Base-by-base conservation (phyloP, 371 early-diverging fungal genomes). In the Zychaea mexicana region DNA sequence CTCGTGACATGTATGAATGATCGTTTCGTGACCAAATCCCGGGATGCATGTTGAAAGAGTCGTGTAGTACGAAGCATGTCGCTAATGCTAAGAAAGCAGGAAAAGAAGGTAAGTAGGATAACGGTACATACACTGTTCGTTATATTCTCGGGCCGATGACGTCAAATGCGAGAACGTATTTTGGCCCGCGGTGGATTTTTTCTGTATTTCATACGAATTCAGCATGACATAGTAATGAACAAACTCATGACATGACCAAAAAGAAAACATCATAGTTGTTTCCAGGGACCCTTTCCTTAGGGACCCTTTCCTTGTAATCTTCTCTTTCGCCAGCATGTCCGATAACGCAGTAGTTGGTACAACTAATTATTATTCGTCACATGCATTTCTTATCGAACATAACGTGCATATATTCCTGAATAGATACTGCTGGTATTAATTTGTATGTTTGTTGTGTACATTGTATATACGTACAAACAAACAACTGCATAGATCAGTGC, bases 1-100 rank as follows among this genome's bases (percentile, higher is more conserved):
- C 49, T 49, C 22, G 49, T 49, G 49, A 49, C 22, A 49, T 6
- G 22, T 19, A 49, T 49, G 19, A 24, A 49, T 49, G 49, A 49
- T 49, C 49, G 49, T 24, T 49, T 49, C 5, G 13, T 49, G 49
- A 49, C 22, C 49, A 49, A n/a, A 24, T 49, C 49, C 49, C 49
- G 49, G 22, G 49, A 49, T 22, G n/a, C 22, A 49, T 24, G 49
- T 13, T 49, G 49, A 49, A 49, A 5, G 21, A 49, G 2, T 49
- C 49, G 49, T 49, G 49, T 22, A 9, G 49, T 49, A 22, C 49
- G 22, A 13, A 49, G 49, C 49, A 49, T 49, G 22, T n/a, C n/a
- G 49, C 3, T 9, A 49, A 19, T 19, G 45, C 12, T 19, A 19
- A 45, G 4, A 45, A 19, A 45, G n/a, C 12, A 45, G n/a, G n/a